phyloP scores from a whole-genome alignment of 1,284 basidiomycete genomes.

The Trichosporon asahii region DNA sequence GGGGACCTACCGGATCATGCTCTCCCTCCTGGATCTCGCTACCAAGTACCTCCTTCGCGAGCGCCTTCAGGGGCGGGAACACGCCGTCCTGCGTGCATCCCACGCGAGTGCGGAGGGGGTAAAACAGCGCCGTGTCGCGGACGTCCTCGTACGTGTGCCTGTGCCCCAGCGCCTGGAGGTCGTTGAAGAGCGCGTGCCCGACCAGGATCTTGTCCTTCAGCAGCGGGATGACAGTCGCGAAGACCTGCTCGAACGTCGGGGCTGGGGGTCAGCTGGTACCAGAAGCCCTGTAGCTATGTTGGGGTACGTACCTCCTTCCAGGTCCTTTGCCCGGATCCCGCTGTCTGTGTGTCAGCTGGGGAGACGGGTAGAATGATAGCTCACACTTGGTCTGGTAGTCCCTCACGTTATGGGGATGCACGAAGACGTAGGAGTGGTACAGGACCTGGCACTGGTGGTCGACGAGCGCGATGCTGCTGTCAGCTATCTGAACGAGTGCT shows the following conservation, averaged over 20 bases:
- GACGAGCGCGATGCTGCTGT: constrained; percentile 51
- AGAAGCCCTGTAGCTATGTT: neutral
- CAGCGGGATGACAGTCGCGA: constrained; percentile 68
- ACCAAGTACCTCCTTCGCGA: constrained; percentile 53
- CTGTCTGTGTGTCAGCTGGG: constrained; percentile 32
- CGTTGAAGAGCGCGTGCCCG: constrained; percentile 89
- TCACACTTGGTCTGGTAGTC: constrained; percentile 56
- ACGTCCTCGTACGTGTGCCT: constrained; percentile 54
- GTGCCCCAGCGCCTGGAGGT: constrained; percentile 65
- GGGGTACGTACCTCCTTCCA: constrained; percentile 49
- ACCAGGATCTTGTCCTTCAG: constrained; percentile 77
- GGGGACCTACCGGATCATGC: constrained; percentile 5
- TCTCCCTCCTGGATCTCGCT: constrained; percentile 52
- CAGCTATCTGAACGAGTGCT: neutral
- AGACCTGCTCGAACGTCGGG: constrained; percentile 72
- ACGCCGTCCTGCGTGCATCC: constrained; percentile 39
- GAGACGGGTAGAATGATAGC: neutral
- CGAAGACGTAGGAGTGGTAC: constrained; percentile 54
- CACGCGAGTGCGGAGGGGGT: constrained; percentile 48
- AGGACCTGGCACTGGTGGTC: constrained; percentile 54
- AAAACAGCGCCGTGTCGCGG: constrained; percentile 56
- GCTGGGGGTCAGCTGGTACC: constrained; percentile 55
- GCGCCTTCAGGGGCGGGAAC: constrained; percentile 52
- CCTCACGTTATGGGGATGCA: constrained; percentile 53
- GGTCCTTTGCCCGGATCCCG: constrained; percentile 53